Conservation (phyloP, 805 yeast species). For the Maudiozyma barnettii region DNA sequence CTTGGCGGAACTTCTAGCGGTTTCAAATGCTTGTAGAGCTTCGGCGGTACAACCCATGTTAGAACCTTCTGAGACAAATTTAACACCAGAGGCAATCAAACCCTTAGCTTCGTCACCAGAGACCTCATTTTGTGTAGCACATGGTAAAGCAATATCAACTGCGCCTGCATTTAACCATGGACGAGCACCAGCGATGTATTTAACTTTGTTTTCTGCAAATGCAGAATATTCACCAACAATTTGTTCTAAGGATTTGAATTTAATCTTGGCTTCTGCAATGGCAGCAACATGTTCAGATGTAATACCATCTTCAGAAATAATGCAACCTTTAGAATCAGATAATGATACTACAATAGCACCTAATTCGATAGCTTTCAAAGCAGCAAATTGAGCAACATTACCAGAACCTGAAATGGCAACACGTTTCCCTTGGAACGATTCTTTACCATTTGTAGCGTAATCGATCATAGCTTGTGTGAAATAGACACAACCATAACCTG, state of each 20-base stretch:
- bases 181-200: slow-evolving; percentile 86
- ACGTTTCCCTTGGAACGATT: slow-evolving; percentile 82
- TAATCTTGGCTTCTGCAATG: slow-evolving; percentile 68
- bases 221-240: slow-evolving; percentile 49
- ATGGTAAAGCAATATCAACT: slow-evolving; percentile 93
- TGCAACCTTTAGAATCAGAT: slow-evolving; percentile 91
- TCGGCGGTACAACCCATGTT: slow-evolving; percentile 99
- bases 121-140: slow-evolving; percentile 97
- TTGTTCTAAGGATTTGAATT: slow-evolving; percentile 65
- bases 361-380: slow-evolving; percentile 90
- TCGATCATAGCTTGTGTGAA: slow-evolving; percentile 97
- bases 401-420: slow-evolving; percentile 98
- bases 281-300: slow-evolving; percentile 70
- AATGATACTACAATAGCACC: slow-evolving; percentile 92
- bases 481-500: slow-evolving; percentile 96
- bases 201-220: slow-evolving; percentile 50
- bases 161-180: slow-evolving; percentile 92
- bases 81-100: slow-evolving; percentile 83
- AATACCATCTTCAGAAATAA: slow-evolving; percentile 71
- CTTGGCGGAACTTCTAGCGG: slow-evolving; percentile 45
- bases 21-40: slow-evolving; percentile 92
- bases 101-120: slow-evolving; percentile 95
- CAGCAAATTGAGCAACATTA: slow-evolving; percentile 98
- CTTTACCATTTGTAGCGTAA: slow-evolving; percentile 82
- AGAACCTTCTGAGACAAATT: slow-evolving; percentile 96